Evolutionary conservation across 768 basidiomycete species (phyloP), one percentile per base, ranked within the genome.

Genomic region (Leccinum olivaceopallidum): DNA sequence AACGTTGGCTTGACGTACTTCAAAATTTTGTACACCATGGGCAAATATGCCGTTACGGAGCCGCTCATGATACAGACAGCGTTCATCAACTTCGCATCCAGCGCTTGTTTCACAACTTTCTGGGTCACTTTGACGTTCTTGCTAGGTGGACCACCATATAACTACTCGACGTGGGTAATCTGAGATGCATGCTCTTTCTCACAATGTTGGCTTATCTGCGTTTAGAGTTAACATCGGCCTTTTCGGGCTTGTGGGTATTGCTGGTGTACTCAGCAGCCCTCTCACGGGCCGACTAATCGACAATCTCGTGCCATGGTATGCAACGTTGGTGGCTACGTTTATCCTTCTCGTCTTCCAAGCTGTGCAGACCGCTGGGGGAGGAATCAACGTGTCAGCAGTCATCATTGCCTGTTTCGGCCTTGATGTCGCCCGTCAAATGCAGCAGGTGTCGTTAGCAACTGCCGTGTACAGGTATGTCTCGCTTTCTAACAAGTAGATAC

Each of bases 111-210:
- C 42, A 79, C 76, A 12, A 81, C 78, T 64, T 87, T 85, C 64
- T 87, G 88, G 88, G 87, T 89, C 4, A 89, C 88, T 0, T 71
- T 91, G 61, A 93, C 92, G 0, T 95, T 94, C 77, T 76, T 94
- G 22, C 85, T 96, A 3, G 87, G 86, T 8, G 89, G 86, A 6
- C 73, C 85, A 4, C 89, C 89, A 1, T 95, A 93, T 68, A 69
- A 86, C 65, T 94, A 88, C 64, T 88, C 86, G 1, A 89, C 87
- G 88, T 83, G 64, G 32, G 81, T 61, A 7, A 22, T 48, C 42
- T 37, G 44, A 44, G 44, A 44, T 8, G 2, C 16, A 14, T 6
- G 6, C 14, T 24, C 20, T 8, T 10, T 51, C 24, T 52, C 49
- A 54, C 34, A 22, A 5, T 44, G 9, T 44, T 56, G 50, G 52